Percentiles rank a stretch among this genome's conserved stretches.
These are phyloP conservation scores for Nadsonia commutata DNA, from an alignment of 1,139 yeast species.

Conservation along the genomic window DNA sequence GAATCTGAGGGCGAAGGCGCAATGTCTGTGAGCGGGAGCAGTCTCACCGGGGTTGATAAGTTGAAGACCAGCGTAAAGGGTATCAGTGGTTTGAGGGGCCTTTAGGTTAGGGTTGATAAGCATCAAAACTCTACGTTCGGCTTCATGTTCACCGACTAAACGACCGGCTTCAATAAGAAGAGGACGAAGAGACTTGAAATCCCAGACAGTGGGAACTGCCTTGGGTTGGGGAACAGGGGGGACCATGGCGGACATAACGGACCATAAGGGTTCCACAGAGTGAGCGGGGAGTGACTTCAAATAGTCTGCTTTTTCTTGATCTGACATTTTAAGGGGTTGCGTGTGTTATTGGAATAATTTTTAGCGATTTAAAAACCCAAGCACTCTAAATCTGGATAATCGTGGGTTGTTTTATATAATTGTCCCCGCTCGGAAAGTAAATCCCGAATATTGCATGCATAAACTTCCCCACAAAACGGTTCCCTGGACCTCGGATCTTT, in stretches of 20 bases:
- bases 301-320: conserved; percentile 8
- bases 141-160: conserved; percentile 14
- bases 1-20: conserved; percentile 17
- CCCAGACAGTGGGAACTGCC: conserved; percentile 16
- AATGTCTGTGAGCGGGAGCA: conserved; percentile 18
- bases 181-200: conserved; percentile 14
- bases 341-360: too few relatives aligned
- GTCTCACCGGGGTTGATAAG: conserved; percentile 18
- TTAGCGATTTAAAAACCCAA: too few relatives aligned
- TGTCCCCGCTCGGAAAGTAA: too few relatives aligned
- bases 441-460: too few relatives aligned
- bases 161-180: conserved; percentile 14
- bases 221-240: conserved; percentile 17
- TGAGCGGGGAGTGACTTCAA: conserved; percentile 11
- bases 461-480: too few relatives aligned
- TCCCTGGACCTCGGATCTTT: too few relatives aligned
- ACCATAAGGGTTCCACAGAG: conserved; percentile 18
- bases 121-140: conserved; percentile 18
- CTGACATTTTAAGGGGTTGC: too few relatives aligned
- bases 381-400: too few relatives aligned
- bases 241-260: conserved; percentile 18
- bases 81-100: conserved; percentile 19
- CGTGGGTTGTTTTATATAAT: too few relatives aligned
- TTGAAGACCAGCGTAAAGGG: conserved; percentile 18
- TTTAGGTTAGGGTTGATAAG: conserved; percentile 15